Evolutionary conservation across 1,284 basidiomycete genomes (phyloP).

Genomic region (Tilletia caries): DNA sequence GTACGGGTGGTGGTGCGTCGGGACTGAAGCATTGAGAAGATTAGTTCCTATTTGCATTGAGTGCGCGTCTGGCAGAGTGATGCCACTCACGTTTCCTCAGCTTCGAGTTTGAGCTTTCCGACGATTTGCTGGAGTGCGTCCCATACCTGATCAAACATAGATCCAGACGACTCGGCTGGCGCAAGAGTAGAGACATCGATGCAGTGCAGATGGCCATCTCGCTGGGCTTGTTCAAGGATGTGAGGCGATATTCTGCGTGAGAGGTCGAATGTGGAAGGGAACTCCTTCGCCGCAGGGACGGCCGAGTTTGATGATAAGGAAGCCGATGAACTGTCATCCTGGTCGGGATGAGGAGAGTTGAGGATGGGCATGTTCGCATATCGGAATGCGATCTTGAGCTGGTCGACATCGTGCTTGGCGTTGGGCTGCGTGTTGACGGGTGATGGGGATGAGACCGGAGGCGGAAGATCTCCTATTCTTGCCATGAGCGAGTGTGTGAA

Average conservation of each 20-base stretch:
- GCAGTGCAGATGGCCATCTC: slow-evolving; percentile 18
- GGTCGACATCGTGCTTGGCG: no score
- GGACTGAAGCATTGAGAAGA: not conserved
- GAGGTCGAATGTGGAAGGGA: slow-evolving; percentile 71
- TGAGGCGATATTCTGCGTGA: slow-evolving; percentile 54
- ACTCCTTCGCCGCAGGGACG: slow-evolving; percentile 60
- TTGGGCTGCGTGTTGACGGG: no score
- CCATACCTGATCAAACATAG: slow-evolving; percentile 26
- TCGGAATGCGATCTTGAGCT: slow-evolving; percentile 69
- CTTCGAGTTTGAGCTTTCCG: not conserved
- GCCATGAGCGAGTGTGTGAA: slow-evolving; percentile 45
- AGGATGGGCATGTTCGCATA: slow-evolving; percentile 89
- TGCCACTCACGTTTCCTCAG: not conserved
- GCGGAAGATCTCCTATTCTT: slow-evolving; percentile 23
- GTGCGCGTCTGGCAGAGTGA: not conserved
- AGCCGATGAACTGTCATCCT: slow-evolving; percentile 16
- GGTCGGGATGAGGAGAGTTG: slow-evolving; percentile 54
- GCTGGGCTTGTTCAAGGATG: slow-evolving; percentile 28
- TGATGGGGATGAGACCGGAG: no score
- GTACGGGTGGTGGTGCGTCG: slow-evolving; percentile 26
- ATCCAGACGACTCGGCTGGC: not conserved
- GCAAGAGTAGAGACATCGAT: slow-evolving; percentile 20
- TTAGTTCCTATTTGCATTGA: not conserved
- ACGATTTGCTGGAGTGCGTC: slow-evolving; percentile 24
- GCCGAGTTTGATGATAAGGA: not conserved